Evolutionary conservation across 75 land plant species (phyloP).

Genomic region (Pinus albicaulis): DNA sequence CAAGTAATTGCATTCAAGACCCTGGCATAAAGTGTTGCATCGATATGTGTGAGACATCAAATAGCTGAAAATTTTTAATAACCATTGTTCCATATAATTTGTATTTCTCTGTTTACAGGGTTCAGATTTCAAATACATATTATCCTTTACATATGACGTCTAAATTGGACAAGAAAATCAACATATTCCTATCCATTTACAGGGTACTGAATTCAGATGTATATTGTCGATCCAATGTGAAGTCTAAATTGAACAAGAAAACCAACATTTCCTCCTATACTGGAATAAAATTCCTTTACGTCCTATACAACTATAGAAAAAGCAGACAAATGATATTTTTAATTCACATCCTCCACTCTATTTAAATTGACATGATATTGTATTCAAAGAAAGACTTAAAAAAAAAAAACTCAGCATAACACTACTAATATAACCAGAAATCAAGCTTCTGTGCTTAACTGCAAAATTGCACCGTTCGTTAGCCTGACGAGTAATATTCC

Average conservation of each 20-base stretch:
- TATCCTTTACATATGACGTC: background rate
- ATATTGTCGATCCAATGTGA: background rate
- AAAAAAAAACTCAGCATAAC: background rate
- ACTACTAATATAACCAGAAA: background rate
- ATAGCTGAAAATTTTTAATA: conserved; percentile 5
- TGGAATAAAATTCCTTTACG: background rate
- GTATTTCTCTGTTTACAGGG: background rate
- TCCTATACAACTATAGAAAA: background rate
- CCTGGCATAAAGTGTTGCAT: conserved; percentile 15
- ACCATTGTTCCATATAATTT: background rate
- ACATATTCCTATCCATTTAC: background rate
- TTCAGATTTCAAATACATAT: background rate
- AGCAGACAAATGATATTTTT: background rate
- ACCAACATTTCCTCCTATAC: background rate
- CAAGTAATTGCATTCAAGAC: conserved; percentile 26
- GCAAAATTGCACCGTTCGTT: background rate
- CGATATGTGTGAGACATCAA: conserved; percentile 9
- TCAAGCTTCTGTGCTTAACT: background rate
- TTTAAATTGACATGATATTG: background rate
- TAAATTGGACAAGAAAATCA: too few species aligned
- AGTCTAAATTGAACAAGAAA: background rate
- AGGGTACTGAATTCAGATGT: background rate
- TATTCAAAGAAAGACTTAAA: background rate
- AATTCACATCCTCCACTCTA: background rate
- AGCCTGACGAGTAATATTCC: background rate